A percentile compares a stretch with the other conserved stretches of the same genome.
Evolutionary conservation across 306 rosid species (phyloP).

Genomic region (Inga oerstediana): DNA sequence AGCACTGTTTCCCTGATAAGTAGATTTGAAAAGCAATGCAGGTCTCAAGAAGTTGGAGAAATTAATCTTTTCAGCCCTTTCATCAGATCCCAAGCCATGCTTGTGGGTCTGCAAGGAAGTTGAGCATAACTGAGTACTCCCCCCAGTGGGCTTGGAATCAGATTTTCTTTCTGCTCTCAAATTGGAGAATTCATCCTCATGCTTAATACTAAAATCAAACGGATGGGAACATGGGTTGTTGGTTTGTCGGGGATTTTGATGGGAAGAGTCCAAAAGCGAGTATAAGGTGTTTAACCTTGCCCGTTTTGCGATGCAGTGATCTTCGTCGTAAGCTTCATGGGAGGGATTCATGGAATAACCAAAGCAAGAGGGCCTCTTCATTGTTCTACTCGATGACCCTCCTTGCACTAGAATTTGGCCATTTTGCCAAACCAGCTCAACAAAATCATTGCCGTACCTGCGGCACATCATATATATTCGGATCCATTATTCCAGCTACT

Average conservation of each 20-base stretch:
- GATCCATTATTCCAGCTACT: background rate
- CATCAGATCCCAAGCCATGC: slow-evolving; percentile 25
- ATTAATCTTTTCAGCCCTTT: slow-evolving; percentile 26
- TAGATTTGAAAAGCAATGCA: slow-evolving; percentile 28
- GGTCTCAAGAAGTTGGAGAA: slow-evolving; percentile 45
- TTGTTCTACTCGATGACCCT: slow-evolving; percentile 27
- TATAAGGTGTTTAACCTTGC: slow-evolving; percentile 29
- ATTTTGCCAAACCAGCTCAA: slow-evolving; percentile 50
- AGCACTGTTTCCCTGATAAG: slow-evolving; percentile 20
- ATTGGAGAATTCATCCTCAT: slow-evolving; percentile 13
- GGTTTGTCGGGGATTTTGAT: slow-evolving; percentile 18
- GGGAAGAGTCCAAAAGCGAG: slow-evolving; percentile 24
- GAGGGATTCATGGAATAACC: slow-evolving; percentile 29
- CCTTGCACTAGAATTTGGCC: slow-evolving; percentile 33
- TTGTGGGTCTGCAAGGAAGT: slow-evolving; percentile 28
- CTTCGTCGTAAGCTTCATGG: background rate
- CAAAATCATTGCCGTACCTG: slow-evolving; percentile 42
- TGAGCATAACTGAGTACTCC: slow-evolving; percentile 1
- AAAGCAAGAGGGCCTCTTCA: slow-evolving; percentile 12
- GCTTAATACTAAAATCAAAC: slow-evolving; percentile 3
- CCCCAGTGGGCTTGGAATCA: background rate
- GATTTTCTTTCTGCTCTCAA: slow-evolving; percentile 14
- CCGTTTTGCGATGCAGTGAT: slow-evolving; percentile 13
- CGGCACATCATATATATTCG: background rate
- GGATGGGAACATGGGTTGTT: slow-evolving; percentile 13